These are phyloP conservation scores for Taiozyma sp. DNA, from an alignment of 1,139 yeast genomes.

Conservation along the genomic window DNA sequence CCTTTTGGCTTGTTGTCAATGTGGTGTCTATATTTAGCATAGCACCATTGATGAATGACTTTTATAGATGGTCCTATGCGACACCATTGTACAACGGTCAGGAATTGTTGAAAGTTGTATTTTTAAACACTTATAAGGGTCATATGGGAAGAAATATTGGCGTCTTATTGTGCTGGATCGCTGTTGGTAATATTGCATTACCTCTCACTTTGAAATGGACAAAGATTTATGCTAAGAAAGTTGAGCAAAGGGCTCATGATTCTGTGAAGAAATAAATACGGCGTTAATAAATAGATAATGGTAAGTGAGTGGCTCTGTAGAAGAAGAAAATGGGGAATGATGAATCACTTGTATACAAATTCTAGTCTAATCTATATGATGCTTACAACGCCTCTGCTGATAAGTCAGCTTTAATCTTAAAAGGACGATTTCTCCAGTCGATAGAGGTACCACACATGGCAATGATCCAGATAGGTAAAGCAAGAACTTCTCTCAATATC, in stretches of 20 bases:
- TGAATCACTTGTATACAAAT: background rate
- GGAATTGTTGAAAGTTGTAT: constrained; percentile 41
- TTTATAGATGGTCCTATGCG: constrained; percentile 48
- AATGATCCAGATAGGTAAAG: constrained; percentile 78
- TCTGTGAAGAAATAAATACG: background rate
- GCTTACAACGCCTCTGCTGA: constrained; percentile 57
- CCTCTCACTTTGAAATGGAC: constrained; percentile 36
- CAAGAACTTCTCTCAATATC: constrained; percentile 67
- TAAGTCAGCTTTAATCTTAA: constrained; percentile 65
- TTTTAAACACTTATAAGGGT: constrained; percentile 43
- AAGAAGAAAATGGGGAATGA: too few species aligned
- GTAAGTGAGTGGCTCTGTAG: background rate
- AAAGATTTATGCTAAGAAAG: constrained; percentile 10
- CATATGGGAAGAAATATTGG: constrained; percentile 44
- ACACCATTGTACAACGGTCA: constrained; percentile 47
- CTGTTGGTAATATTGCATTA: constrained; percentile 32
- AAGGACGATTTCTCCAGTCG: constrained; percentile 81
- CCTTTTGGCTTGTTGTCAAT: constrained; percentile 40
- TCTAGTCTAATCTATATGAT: background rate
- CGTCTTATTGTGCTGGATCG: constrained; percentile 44
- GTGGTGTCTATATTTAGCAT: constrained; percentile 47
- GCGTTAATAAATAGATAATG: too few species aligned
- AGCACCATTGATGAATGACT: constrained; percentile 38
- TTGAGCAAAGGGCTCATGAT: background rate
- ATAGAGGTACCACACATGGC: constrained; percentile 79